Evolutionary conservation across 768 basidiomycete genomes (phyloP), one percentile per base, ranked within the genome.

Genomic region (Boletus speciosus): DNA sequence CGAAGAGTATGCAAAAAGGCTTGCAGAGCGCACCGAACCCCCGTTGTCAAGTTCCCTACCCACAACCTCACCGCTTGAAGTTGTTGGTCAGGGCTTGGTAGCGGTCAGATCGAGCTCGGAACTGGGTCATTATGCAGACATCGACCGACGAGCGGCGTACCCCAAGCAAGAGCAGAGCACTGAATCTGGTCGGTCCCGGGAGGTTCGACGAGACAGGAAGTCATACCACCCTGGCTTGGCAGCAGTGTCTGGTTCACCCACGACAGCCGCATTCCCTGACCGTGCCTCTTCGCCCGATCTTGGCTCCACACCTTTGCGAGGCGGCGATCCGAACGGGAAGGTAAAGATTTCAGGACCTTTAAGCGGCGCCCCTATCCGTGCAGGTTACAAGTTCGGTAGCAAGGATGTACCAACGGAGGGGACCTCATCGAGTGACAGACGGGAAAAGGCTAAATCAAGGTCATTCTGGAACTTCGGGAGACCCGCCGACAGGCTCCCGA

Each of bases 401-500:
- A 93, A 93, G 71, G 90, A 88, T 37, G 69, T 79, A 43, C 66
- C 78, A 15, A 66, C 73, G 19, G 77, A 79, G 38, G 61, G 74
- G 36, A 66, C 74, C 43, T 62, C 67, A 14, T 67, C 64, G 40
- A 84, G 66, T 55, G 92, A 95, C 56, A 80, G 95, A 68, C 81
- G 93, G 53, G 88, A 93, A 66, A 98, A 95, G 74, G 88, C 90
- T 21, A 95, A 95, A 74, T 93, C 91, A 55, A 82, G 91, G 45
- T 85, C 85, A 7, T 97, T 98, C 76, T 97, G 94, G 93, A 86
- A 85, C 65, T 97, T 96, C 67, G 88, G 90, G 27, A 81, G 83
- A 66, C 80, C 80, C 27, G 77, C 78, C 57, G 76, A 77, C 56
- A 78, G 73, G 56, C 57, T 63, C 11, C 66, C 65, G 35, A 66